Percentiles rank a stretch among this genome's conserved stretches.
These are phyloP conservation scores for Candida yuanshanica DNA, from an alignment of 805 yeast species.

Conservation along the genomic window DNA sequence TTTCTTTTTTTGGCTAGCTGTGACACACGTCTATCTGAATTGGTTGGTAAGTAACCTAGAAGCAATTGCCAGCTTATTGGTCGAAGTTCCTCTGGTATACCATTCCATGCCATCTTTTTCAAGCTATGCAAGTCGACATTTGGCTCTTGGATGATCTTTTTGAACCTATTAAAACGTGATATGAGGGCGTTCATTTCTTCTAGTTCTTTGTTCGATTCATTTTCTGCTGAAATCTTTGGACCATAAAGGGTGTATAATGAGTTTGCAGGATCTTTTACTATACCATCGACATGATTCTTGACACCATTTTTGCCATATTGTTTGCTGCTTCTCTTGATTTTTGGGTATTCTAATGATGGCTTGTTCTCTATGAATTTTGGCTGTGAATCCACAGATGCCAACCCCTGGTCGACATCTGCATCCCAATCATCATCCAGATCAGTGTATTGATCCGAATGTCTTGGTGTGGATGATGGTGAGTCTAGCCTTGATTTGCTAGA, in stretches of 20 bases:
- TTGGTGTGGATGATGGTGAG: constrained; percentile 17
- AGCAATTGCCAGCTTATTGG: constrained; percentile 86
- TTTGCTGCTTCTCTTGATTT: constrained; percentile 22
- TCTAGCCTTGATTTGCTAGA: constrained; percentile 10
- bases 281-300: constrained; percentile 17
- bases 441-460: constrained; percentile 38
- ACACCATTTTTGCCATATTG: constrained; percentile 13
- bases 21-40: constrained; percentile 64
- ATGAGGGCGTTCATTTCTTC: constrained; percentile 54
- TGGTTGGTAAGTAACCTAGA: constrained; percentile 86
- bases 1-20: constrained; percentile 75
- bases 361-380: constrained; percentile 27
- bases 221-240: constrained; percentile 34
- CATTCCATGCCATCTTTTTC: constrained; percentile 86
- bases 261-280: constrained; percentile 26
- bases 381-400: constrained; percentile 20
- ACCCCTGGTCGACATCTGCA: constrained; percentile 52
- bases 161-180: constrained; percentile 62
- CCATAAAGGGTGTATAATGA: constrained; percentile 36
- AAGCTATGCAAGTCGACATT: constrained; percentile 62
- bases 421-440: constrained; percentile 94
- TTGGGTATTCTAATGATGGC: constrained; percentile 23
- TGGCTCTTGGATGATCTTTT: constrained; percentile 46
- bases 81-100: constrained; percentile 76
- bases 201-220: constrained; percentile 38